A percentile compares a stretch with the other conserved stretches of the same genome.
Conservation (phyloP, 208 protist species). For the Trypanosoma scelopori region DNA sequence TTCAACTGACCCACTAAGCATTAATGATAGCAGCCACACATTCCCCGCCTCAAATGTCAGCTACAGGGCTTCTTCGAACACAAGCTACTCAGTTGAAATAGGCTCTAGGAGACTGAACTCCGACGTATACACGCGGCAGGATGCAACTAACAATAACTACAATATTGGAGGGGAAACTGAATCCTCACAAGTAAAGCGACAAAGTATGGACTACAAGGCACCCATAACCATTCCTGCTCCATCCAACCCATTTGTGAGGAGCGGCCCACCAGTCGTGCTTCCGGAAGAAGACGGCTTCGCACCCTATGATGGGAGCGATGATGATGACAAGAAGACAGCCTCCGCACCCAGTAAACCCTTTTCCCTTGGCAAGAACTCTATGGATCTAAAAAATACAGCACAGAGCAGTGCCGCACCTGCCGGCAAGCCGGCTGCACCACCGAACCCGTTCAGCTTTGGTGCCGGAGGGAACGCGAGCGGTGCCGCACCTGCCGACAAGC, state of each 20-base stretch:
- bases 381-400: conserved; percentile 25
- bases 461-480: neutral
- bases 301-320: conserved; percentile 54
- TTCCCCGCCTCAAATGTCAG: conserved; percentile 26
- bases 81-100: conserved; percentile 17
- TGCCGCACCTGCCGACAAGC: conserved; percentile 18
- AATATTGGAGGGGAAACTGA: neutral
- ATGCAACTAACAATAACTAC: neutral
- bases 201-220: neutral
- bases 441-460: conserved; percentile 15
- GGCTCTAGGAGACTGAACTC: neutral
- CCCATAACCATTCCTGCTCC: neutral
- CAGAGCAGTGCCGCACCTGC: neutral
- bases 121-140: neutral
- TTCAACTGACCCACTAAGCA: conserved; percentile 13
- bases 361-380: conserved; percentile 12
- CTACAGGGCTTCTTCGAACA: conserved; percentile 19
- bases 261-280: conserved; percentile 56
- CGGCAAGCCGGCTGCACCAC: conserved; percentile 3
- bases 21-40: conserved; percentile 20
- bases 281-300: conserved; percentile 71
- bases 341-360: conserved; percentile 20
- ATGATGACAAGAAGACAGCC: conserved; percentile 33
- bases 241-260: conserved; percentile 40
- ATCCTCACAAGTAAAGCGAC: neutral